Percentiles rank a stretch among this genome's conserved stretches.
Evolutionary conservation across 257 asterid species (phyloP).

Genomic region (Solanum chilense): DNA sequence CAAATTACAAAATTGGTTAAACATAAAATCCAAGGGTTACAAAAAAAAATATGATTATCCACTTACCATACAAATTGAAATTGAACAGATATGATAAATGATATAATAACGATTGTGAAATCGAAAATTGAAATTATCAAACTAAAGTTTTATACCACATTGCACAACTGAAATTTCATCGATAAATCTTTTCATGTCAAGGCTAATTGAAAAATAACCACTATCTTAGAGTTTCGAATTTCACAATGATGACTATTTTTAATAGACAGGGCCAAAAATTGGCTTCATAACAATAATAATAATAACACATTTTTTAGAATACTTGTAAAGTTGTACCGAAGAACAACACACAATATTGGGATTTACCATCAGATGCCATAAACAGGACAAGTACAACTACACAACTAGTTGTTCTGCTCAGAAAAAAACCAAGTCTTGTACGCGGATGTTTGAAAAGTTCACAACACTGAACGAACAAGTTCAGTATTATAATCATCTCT

Average conservation of each 20-base stretch:
- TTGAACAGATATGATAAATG: not conserved
- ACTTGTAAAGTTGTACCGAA: not conserved
- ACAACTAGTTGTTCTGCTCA: not conserved
- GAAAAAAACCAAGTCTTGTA: not conserved
- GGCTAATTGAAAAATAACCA: too few relatives aligned
- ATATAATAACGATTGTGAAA: too few relatives aligned
- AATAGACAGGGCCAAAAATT: not conserved
- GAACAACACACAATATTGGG: not conserved
- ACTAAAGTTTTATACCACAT: not conserved
- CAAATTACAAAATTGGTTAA: not conserved
- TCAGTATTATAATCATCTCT: not conserved
- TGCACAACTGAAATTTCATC: not conserved
- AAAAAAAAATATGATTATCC: too few relatives aligned
- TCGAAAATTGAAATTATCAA: too few relatives aligned
- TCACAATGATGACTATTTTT: not conserved
- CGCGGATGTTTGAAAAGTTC: not conserved
- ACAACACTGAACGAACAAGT: not conserved
- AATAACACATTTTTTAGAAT: not conserved
- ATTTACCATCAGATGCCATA: not conserved
- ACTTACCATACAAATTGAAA: not conserved
- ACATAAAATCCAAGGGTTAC: too few relatives aligned
- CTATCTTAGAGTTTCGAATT: too few relatives aligned
- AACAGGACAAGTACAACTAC: not conserved
- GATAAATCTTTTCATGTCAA: not conserved
- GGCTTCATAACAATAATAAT: too few relatives aligned